Percentiles rank a stretch among this genome's conserved stretches.
Conservation (phyloP, 768 basidiomycete genomes). For the Suillus discolor region DNA sequence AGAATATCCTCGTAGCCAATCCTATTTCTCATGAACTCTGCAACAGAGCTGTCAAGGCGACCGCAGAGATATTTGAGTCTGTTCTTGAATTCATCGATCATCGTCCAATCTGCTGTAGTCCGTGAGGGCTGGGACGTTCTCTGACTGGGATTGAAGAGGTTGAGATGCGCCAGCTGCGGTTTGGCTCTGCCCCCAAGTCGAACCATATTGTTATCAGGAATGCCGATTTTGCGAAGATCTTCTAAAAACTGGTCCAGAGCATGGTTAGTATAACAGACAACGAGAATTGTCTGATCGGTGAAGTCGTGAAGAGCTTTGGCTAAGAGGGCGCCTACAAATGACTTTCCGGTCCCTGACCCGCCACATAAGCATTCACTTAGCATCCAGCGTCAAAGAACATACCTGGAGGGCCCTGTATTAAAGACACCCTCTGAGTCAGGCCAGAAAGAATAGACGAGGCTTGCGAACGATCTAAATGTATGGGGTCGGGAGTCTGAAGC, state of each 20-base stretch:
- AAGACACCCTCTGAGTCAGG: slow-evolving; percentile 51
- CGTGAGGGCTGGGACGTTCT: slow-evolving; percentile 18
- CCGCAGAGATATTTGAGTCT: background rate
- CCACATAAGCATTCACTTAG: background rate
- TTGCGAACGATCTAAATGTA: slow-evolving; percentile 53
- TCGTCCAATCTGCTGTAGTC: slow-evolving; percentile 35
- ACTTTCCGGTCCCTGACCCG: slow-evolving; percentile 61
- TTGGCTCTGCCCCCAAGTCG: slow-evolving; percentile 57
- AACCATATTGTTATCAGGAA: slow-evolving; percentile 48
- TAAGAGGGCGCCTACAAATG: slow-evolving; percentile 61
- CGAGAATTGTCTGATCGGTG: slow-evolving; percentile 49
- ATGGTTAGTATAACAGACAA: slow-evolving; percentile 69
- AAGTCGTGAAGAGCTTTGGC: slow-evolving; percentile 55
- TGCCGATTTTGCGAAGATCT: slow-evolving; percentile 56
- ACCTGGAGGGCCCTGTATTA: slow-evolving; percentile 72
- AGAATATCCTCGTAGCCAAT: slow-evolving; percentile 34
- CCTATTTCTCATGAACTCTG: slow-evolving; percentile 21
- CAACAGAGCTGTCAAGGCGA: slow-evolving; percentile 31
- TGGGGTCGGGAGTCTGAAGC: slow-evolving; percentile 36
- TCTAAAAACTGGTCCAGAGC: slow-evolving; percentile 65
- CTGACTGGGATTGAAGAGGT: slow-evolving; percentile 39
- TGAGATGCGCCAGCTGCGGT: slow-evolving; percentile 41
- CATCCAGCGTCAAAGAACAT: slow-evolving; percentile 16
- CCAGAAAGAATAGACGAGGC: slow-evolving; percentile 43
- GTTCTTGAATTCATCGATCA: slow-evolving; percentile 40